Percentiles rank a stretch among this genome's conserved stretches.
These are phyloP conservation scores for Entophlyctis helioformis DNA, from an alignment of 192 early-diverging fungal genomes.

Conservation along the genomic window DNA sequence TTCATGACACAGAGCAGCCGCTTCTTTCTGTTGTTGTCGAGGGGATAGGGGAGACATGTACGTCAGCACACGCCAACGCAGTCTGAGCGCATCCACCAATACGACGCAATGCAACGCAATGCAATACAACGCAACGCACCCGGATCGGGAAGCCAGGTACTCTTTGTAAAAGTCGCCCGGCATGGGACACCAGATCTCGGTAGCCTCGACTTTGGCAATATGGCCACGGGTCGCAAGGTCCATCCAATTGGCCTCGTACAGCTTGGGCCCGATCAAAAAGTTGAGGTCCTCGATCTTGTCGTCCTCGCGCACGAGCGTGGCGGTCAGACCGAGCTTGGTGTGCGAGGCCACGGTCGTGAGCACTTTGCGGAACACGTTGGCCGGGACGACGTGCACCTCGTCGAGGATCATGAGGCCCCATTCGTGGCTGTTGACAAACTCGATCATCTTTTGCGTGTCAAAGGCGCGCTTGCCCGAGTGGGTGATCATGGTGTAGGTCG, in stretches of 20 bases:
- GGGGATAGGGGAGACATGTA: too few relatives aligned
- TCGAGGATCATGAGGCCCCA: constrained; percentile 95
- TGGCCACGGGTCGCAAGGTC: constrained; percentile 90
- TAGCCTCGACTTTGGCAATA: constrained; percentile 77
- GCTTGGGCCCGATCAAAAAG: constrained; percentile 98
- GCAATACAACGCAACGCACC: constrained; percentile 13
- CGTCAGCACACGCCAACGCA: too few relatives aligned
- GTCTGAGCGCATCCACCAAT: too few relatives aligned
- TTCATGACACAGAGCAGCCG: constrained; percentile 92
- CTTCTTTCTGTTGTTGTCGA: constrained; percentile 17
- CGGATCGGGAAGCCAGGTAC: constrained; percentile 33
- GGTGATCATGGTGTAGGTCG: constrained; percentile 98
- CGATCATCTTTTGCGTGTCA: constrained; percentile 87
- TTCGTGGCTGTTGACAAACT: constrained; percentile 74
- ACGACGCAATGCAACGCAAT: too few relatives aligned
- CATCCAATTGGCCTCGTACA: constrained; percentile 99
- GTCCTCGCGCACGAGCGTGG: constrained; percentile 96
- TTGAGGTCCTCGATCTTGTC: constrained; percentile 98
- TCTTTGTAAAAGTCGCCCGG: constrained; percentile 90
- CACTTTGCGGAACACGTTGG: constrained; percentile 91
- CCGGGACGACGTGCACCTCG: constrained; percentile 98
- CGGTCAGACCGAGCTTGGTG: constrained; percentile 91
- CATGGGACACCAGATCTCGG: constrained; percentile 99
- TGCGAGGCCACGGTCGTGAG: constrained; percentile 88
- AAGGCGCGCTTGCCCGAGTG: constrained; percentile 83